Evolutionary conservation across 192 early-diverging fungal genomes (phyloP), one percentile per base, ranked within the genome.

Genomic region (Phycomyces nitens): DNA sequence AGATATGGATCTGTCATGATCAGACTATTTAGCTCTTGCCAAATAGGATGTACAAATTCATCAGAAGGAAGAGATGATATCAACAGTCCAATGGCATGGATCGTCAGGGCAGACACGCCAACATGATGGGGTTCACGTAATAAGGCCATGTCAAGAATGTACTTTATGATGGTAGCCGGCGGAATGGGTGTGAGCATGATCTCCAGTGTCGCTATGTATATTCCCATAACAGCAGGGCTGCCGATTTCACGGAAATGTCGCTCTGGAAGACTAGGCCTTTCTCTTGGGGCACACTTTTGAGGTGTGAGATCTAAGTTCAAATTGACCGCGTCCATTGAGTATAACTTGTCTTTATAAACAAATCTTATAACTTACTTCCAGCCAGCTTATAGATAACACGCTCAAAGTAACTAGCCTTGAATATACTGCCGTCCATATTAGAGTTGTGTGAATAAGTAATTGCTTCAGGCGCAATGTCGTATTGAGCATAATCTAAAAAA

Each of bases 211-310:
- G 85, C 81, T 43, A 80, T 71, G 52, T 73, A 77, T 0, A 87
- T 68, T 9, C 76, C 80, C 39, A 73, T 78, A 8, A 87, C 80
- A 14, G 85, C 80, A 0, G 88, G 86, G 60, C 85, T 88, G 7
- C 64, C 77, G 39, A 89, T 84, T 56, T 81, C 80, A 11, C 82
- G 68, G 51, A 87, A 86, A 55, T 84, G 83, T 22, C 81, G 75
- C 55, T 88, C 71, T 4, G 84, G 84, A 40, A 81, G 49, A 42
- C 66, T 64, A 1, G 81, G 34, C 11, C 77, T 66, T n/a, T 53
- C 64, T 53, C 79, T 78, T 38, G 77, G 78, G 1, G 79, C 79
- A 57, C 77, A 85, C 44, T 77, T 79, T 67, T 83, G 72, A 20
- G 81, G 81, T 27, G 75, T 73, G 53, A 83, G 41, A 53, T 70